Percentiles rank a stretch among this genome's conserved stretches.
Evolutionary conservation across 2,329 filamentous ascomycete genomes (phyloP).

Genomic region (Fusarium torulosum): DNA sequence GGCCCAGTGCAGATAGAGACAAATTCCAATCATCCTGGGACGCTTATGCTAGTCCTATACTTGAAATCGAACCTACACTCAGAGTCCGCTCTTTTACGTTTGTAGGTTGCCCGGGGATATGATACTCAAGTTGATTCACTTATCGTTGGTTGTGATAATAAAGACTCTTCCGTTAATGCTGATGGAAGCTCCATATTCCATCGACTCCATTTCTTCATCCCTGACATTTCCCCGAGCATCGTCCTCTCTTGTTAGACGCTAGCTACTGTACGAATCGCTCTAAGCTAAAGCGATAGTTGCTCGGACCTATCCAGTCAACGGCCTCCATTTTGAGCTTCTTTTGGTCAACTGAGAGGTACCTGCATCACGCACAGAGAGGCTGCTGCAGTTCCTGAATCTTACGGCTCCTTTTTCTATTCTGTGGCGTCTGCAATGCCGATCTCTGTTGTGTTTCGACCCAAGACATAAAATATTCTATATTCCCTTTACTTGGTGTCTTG

Average conservation of each 20-base stretch:
- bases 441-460: constrained; percentile 14
- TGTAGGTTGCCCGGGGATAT: constrained; percentile 46
- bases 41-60: constrained; percentile 15
- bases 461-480: constrained; percentile 5
- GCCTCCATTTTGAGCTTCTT: constrained; percentile 7
- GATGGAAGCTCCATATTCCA: constrained; percentile 2
- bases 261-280: constrained; percentile 13
- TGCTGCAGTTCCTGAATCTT: constrained; percentile 11
- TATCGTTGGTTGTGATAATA: constrained; percentile 13
- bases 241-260: constrained; percentile 10
- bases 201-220: constrained; percentile 23
- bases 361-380: neutral
- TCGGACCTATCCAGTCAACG: constrained; percentile 15
- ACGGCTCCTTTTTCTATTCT: constrained; percentile 12
- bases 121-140: constrained; percentile 12
- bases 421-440: constrained; percentile 21
- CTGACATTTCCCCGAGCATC: constrained; percentile 17
- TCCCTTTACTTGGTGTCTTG: constrained; percentile 2
- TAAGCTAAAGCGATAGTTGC: constrained; percentile 2
- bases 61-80: constrained; percentile 18
- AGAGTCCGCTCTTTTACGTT: constrained; percentile 22
- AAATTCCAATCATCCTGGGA: constrained; percentile 46
- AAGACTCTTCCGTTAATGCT: constrained; percentile 17
- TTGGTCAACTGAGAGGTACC: neutral
- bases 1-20: constrained; percentile 15